Evolutionary conservation across 371 early-diverging fungal species (phyloP), one percentile per base, ranked within the genome.

Genomic region (Entomophthora muscae): DNA sequence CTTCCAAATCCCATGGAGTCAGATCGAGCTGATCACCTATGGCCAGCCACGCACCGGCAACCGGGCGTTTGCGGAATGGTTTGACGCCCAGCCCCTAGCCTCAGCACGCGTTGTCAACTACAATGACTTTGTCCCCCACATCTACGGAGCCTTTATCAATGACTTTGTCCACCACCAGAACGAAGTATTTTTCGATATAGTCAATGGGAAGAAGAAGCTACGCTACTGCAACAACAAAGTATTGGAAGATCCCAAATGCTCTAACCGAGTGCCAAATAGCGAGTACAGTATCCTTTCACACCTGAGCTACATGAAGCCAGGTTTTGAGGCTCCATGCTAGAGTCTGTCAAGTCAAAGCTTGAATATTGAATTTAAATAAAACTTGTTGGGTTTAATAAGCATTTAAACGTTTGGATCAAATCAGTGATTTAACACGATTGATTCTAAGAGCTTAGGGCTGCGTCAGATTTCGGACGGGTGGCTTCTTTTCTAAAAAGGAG

Each of bases 181-280:
- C n/a, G 54, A 53, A 53, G n/a, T 53, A 7, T 53, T n/a, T n/a
- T n/a, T n/a, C n/a, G n/a, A n/a, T n/a, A n/a, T n/a, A n/a, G 26
- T 53, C n/a, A n/a, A 53, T n/a, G 26, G n/a, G 5, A 3, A n/a
- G 21, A 53, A 53, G 21, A 26, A 3, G 3, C 21, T 26, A 5
- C n/a, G n/a, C n/a, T n/a, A n/a, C n/a, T 53, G 54, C 26, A n/a
- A 53, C n/a, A 3, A 53, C 3, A 10, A 3, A 3, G 26, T 53
- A 23, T 53, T 53, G 54, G 54, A 53, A n/a, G 54, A 53, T n/a
- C 54, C 54, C 26, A n/a, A n/a, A 3, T 53, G 54, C n/a, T 53
- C 54, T 53, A 53, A 53, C n/a, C 26, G 23, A 26, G n/a, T 53
- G 5, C 54, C 54, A n/a, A n/a, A n/a, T n/a, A n/a, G n/a, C n/a